phyloP scores from a whole-genome alignment of 2,329 filamentous ascomycete species.

The Coniochaeta sp. region DNA sequence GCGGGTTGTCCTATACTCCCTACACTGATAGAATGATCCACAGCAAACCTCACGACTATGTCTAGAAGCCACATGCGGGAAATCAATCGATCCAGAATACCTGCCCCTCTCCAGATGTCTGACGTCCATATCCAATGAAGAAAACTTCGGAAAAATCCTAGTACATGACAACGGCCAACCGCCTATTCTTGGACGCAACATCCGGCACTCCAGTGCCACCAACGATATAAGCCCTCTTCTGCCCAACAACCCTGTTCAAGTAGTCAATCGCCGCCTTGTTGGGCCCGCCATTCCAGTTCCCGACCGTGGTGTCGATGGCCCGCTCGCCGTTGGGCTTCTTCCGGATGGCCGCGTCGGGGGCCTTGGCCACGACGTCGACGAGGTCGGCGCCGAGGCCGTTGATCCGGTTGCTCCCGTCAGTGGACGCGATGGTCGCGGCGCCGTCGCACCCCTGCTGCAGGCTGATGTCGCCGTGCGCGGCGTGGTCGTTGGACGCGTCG shows the following conservation, averaged over 20 bases:
- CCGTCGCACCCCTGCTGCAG: slow-evolving; percentile 24
- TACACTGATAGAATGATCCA: too few relatives aligned
- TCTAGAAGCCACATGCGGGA: too few relatives aligned
- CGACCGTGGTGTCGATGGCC: slow-evolving; percentile 25
- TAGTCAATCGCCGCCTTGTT: slow-evolving; percentile 28
- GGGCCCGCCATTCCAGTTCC: slow-evolving; percentile 27
- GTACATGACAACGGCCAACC: slow-evolving; percentile 11
- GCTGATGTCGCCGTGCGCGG: slow-evolving; percentile 28
- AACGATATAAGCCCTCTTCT: slow-evolving; percentile 24
- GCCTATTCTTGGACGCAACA: slow-evolving; percentile 23
- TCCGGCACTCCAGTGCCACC: slow-evolving; percentile 25
- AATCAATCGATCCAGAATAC: too few relatives aligned
- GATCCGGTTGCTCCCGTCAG: slow-evolving; percentile 23
- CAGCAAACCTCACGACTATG: too few relatives aligned
- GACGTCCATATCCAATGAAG: too few relatives aligned
- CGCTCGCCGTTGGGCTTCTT: slow-evolving; percentile 25
- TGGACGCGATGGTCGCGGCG: slow-evolving; percentile 26
- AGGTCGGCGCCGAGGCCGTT: slow-evolving; percentile 25
- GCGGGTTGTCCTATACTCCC: too few relatives aligned
- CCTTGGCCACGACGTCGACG: slow-evolving; percentile 15
- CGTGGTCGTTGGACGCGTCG: slow-evolving; percentile 24
- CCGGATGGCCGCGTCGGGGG: slow-evolving; percentile 21
- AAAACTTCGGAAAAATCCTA: background rate
- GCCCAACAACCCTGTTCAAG: slow-evolving; percentile 21
- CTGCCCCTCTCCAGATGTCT: too few relatives aligned